These are phyloP conservation scores for Candida glaebosa DNA, from an alignment of 805 yeast genomes.

Conservation along the genomic window DNA sequence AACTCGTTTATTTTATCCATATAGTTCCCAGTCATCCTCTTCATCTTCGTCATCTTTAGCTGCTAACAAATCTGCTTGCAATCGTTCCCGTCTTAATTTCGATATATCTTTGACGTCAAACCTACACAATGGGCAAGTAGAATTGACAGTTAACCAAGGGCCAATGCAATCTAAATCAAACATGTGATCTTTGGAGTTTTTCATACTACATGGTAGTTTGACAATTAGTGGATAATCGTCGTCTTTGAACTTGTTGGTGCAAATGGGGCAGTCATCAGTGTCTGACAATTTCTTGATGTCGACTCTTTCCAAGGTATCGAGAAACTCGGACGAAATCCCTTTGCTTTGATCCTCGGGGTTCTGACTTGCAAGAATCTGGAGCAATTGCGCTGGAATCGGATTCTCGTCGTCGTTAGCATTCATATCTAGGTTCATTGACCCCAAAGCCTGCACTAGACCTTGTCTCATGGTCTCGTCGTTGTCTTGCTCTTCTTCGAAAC, in stretches of 20 bases:
- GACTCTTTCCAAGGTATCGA: conserved; percentile 78
- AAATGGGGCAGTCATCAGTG: conserved; percentile 71
- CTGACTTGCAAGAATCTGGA: conserved; percentile 11
- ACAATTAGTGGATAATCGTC: conserved; percentile 82
- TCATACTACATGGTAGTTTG: conserved; percentile 55
- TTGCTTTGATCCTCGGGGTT: conserved; percentile 11
- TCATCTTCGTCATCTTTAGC: conserved; percentile 47
- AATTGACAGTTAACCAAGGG: conserved; percentile 77
- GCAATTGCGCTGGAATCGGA: conserved; percentile 17
- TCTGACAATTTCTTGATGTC: conserved; percentile 29
- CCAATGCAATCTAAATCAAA: conserved; percentile 89
- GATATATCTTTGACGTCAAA: conserved; percentile 53
- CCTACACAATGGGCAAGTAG: conserved; percentile 86
- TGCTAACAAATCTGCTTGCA: conserved; percentile 31
- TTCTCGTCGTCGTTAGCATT: conserved; percentile 15
- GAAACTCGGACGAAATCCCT: conserved; percentile 66
- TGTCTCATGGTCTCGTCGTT: conserved; percentile 13
- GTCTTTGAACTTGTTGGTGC: conserved; percentile 67
- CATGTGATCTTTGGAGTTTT: conserved; percentile 47
- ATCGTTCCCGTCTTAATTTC: conserved; percentile 23
- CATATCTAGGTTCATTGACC: conserved; percentile 22
- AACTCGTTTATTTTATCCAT: conserved; percentile 62
- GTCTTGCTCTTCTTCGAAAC: conserved; percentile 2
- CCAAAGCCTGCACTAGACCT: conserved; percentile 29
- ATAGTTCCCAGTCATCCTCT: conserved; percentile 69